Conservation (phyloP, 805 yeast genomes). For the Pichia californica region DNA sequence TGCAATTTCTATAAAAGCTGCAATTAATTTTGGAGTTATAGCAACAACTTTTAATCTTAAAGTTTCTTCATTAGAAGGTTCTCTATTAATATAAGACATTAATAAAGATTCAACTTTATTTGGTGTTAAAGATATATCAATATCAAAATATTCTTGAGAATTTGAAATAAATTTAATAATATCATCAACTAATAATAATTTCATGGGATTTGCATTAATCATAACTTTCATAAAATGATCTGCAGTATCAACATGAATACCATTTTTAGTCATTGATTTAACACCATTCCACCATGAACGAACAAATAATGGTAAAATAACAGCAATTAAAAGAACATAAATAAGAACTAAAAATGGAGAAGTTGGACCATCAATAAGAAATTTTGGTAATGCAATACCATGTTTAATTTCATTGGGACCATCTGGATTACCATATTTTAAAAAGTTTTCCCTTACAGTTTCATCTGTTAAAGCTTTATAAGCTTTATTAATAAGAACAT, state of each 20-base stretch:
- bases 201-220: slow-evolving; percentile 69
- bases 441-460: slow-evolving; percentile 68
- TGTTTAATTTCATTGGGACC: slow-evolving; percentile 88
- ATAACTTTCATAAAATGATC: slow-evolving; percentile 62
- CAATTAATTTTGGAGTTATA: slow-evolving; percentile 56
- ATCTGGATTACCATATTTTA: slow-evolving; percentile 94
- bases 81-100: slow-evolving; percentile 53
- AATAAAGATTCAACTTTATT: slow-evolving; percentile 48
- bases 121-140: slow-evolving; percentile 34
- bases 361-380: slow-evolving; percentile 76
- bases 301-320: slow-evolving; percentile 73
- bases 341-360: slow-evolving; percentile 54
- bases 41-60: slow-evolving; percentile 53
- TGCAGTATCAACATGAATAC: slow-evolving; percentile 82
- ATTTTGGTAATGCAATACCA: slow-evolving; percentile 93
- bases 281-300: slow-evolving; percentile 88
- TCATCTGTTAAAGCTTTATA: slow-evolving; percentile 94
- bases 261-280: slow-evolving; percentile 72
- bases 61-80: slow-evolving; percentile 31
- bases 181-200: slow-evolving; percentile 49
- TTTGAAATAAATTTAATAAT: slow-evolving; percentile 54
- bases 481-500: slow-evolving; percentile 81
- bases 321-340: slow-evolving; percentile 69
- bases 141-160: slow-evolving; percentile 57
- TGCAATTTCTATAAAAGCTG: slow-evolving; percentile 76